Conservation (phyloP, 176 grass and related monocot species). For the Aechmea fasciata region DNA sequence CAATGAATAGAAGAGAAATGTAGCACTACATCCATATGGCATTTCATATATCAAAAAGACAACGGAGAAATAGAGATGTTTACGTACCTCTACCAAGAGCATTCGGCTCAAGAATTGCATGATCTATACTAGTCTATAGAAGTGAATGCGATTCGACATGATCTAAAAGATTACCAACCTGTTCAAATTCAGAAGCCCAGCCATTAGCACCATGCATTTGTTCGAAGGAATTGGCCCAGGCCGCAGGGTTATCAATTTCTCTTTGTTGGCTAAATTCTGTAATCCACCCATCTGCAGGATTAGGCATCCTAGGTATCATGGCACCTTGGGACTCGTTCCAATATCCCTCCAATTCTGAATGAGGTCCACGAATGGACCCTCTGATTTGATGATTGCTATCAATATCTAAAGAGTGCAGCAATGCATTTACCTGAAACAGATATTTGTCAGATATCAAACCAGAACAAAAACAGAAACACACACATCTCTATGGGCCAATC, state of each 20-base stretch:
- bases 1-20: too few relatives aligned
- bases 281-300: constrained; percentile 78
- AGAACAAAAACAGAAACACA: constrained; percentile 2
- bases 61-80: too few relatives aligned
- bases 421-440: constrained; percentile 70
- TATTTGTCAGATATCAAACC: constrained; percentile 17
- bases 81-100: too few relatives aligned
- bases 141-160: not conserved
- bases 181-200: constrained; percentile 95
- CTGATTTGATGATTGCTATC: constrained; percentile 51
- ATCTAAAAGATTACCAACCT: constrained; percentile 36
- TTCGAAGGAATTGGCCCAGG: constrained; percentile 84
- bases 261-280: constrained; percentile 53
- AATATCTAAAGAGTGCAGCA: constrained; percentile 91
- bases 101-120: too few relatives aligned
- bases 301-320: constrained; percentile 55
- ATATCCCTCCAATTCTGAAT: constrained; percentile 80
- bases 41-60: too few relatives aligned
- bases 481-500: not conserved
- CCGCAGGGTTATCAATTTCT: constrained; percentile 70
- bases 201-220: constrained; percentile 88
- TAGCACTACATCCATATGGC: too few relatives aligned
- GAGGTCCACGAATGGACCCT: constrained; percentile 59
- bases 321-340: constrained; percentile 87
- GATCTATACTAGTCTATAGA: not conserved